Evolutionary conservation across 1,284 basidiomycete genomes (phyloP).

Genomic region (Agaricales sp.): DNA sequence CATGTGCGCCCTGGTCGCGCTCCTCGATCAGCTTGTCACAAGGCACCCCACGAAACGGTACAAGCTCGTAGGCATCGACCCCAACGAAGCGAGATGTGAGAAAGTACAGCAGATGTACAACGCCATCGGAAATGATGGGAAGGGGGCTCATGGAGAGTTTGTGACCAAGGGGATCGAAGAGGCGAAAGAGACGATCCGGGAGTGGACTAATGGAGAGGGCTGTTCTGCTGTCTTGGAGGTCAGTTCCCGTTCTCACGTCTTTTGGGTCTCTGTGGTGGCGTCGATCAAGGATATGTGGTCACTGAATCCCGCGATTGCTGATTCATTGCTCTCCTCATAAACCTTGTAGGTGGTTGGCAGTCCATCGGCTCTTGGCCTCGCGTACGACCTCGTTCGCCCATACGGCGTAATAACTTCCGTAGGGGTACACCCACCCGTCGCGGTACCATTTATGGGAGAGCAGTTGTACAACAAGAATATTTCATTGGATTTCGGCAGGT

Average conservation of each 20-base stretch:
- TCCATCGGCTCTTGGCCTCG: constrained; percentile 56
- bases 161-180: constrained; percentile 39
- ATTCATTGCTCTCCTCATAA: constrained; percentile 10
- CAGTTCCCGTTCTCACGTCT: constrained; percentile 7
- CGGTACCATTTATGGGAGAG: constrained; percentile 39
- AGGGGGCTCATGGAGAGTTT: constrained; percentile 33
- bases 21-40: constrained; percentile 49
- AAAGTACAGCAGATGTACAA: constrained; percentile 48
- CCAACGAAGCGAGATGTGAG: constrained; percentile 39
- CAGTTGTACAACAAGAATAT: constrained; percentile 78
- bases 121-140: constrained; percentile 33
- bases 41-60: not conserved
- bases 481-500: constrained; percentile 76
- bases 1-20: constrained; percentile 51
- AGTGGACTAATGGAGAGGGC: constrained; percentile 45
- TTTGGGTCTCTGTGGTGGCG: too few relatives aligned
- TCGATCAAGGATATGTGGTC: too few relatives aligned
- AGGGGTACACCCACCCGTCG: constrained; percentile 58
- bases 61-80: constrained; percentile 53
- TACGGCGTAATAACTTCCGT: constrained; percentile 77
- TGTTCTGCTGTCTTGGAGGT: constrained; percentile 63
- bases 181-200: constrained; percentile 34
- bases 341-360: constrained; percentile 85
- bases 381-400: constrained; percentile 69
- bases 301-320: not conserved